A percentile compares a stretch with the other conserved stretches of the same genome.
Evolutionary conservation across 2,329 filamentous ascomycete species (phyloP).

Genomic region (Paracoccidioides lutzii): DNA sequence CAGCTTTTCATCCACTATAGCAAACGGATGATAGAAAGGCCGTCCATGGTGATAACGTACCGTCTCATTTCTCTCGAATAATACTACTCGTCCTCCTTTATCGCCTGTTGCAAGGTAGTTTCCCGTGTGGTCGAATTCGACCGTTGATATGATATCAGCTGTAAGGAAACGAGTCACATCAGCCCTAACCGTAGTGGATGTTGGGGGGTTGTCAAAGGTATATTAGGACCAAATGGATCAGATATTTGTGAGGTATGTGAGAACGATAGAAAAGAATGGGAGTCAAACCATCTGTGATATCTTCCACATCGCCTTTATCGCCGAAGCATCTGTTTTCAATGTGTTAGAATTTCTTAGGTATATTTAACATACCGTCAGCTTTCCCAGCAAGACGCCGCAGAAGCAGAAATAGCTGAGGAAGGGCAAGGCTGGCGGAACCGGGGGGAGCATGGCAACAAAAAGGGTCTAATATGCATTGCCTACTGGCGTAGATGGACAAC

Average conservation of each 20-base stretch:
- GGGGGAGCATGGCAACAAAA: not conserved
- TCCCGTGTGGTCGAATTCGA: slow-evolving; percentile 41
- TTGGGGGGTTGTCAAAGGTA: not conserved
- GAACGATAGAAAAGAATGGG: not conserved
- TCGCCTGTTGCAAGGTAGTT: slow-evolving; percentile 42
- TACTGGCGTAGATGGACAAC: not conserved
- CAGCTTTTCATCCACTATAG: slow-evolving; percentile 16
- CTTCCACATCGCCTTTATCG: slow-evolving; percentile 98
- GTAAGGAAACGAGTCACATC: slow-evolving; percentile 5
- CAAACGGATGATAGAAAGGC: not conserved
- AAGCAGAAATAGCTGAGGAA: not conserved
- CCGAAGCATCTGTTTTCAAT: slow-evolving; percentile 68
- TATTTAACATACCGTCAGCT: not conserved
- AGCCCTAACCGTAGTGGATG: slow-evolving; percentile 4
- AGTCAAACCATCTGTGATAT: slow-evolving; percentile 79
- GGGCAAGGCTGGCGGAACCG: not conserved
- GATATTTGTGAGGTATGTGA: not conserved
- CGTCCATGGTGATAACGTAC: slow-evolving; percentile 41
- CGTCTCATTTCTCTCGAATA: slow-evolving; percentile 71
- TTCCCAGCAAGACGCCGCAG: not conserved
- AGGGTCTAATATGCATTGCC: not conserved
- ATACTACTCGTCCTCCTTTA: slow-evolving; percentile 39
- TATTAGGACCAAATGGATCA: not conserved
- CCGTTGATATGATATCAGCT: slow-evolving; percentile 41
- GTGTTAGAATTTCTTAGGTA: slow-evolving; percentile 6